These are phyloP conservation scores for Globisporangium middletonii DNA, from an alignment of 352 stramenopile species.

Conservation along the genomic window DNA sequence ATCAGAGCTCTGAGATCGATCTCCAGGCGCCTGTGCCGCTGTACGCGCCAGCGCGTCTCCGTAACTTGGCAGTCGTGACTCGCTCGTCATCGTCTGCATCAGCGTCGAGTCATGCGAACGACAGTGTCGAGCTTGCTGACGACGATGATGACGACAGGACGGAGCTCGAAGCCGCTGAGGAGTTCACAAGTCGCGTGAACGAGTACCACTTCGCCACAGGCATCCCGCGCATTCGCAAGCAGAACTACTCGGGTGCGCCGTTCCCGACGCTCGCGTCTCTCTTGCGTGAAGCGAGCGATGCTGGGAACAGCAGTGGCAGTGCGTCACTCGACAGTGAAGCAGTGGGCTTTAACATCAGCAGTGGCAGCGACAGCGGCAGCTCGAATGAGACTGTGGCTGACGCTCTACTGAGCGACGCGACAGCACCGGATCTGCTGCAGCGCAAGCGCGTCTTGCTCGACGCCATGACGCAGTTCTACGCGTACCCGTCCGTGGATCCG, in stretches of 20 bases:
- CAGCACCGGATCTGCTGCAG: not conserved
- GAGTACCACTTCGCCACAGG: slow-evolving; percentile 57
- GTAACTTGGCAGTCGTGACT: not conserved
- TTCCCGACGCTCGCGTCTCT: slow-evolving; percentile 35
- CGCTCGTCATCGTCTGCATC: slow-evolving; percentile 1
- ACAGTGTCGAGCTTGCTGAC: not conserved
- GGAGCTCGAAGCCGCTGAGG: slow-evolving; percentile 17
- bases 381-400: not conserved
- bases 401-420: not conserved
- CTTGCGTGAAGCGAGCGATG: slow-evolving; percentile 4
- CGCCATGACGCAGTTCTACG: slow-evolving; percentile 36
- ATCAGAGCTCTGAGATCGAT: too few species aligned
- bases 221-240: slow-evolving; percentile 32
- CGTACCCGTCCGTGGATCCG: slow-evolving; percentile 27
- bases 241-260: slow-evolving; percentile 17
- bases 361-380: not conserved
- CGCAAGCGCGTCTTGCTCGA: slow-evolving; percentile 20
- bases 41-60: not conserved
- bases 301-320: not conserved
- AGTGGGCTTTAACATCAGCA: not conserved
- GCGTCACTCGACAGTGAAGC: not conserved
- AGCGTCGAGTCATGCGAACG: not conserved
- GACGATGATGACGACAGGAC: slow-evolving; percentile 1
- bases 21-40: too few species aligned
- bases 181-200: slow-evolving; percentile 24